Evolutionary conservation across 495 filamentous ascomycete genomes (phyloP).

Genomic region (Hypoxylon fragiforme): DNA sequence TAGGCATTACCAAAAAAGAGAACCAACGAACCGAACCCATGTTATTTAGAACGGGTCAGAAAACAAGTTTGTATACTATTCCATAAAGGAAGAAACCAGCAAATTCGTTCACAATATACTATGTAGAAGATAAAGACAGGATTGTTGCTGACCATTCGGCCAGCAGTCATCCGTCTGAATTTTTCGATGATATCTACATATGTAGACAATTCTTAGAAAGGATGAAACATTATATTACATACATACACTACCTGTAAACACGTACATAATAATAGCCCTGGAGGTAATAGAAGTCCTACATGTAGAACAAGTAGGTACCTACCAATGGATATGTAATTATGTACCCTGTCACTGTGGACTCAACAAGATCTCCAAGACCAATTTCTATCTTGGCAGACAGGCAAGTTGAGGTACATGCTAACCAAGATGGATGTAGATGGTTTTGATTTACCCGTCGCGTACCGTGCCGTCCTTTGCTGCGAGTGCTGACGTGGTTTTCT

Average conservation of each 20-base stretch:
- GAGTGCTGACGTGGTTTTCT: conserved; percentile 33
- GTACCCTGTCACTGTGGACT: conserved; percentile 20
- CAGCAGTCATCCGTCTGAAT: conserved; percentile 4
- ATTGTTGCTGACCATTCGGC: conserved; percentile 9
- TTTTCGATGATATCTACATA: background rate
- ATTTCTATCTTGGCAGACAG: background rate
- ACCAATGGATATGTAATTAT: no score
- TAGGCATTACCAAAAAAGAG: conserved; percentile 15
- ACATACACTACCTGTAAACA: no score
- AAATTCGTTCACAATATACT: no score
- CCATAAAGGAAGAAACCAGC: conserved; percentile 4
- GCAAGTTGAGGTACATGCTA: no score
- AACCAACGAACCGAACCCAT: conserved; percentile 19
- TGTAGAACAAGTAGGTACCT: no score
- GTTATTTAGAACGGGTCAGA: conserved; percentile 2
- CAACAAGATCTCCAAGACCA: conserved; percentile 29
- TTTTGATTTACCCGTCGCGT: conserved; percentile 27
- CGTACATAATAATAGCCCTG: no score
- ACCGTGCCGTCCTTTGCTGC: conserved; percentile 22
- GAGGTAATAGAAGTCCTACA: no score
- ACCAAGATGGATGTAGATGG: conserved; percentile 14
- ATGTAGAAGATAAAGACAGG: no score
- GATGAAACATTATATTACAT: no score
- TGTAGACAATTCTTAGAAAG: no score
- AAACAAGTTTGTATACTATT: conserved; percentile 4